phyloP scores from a whole-genome alignment of 495 filamentous ascomycete genomes.

The Podospora australis region DNA sequence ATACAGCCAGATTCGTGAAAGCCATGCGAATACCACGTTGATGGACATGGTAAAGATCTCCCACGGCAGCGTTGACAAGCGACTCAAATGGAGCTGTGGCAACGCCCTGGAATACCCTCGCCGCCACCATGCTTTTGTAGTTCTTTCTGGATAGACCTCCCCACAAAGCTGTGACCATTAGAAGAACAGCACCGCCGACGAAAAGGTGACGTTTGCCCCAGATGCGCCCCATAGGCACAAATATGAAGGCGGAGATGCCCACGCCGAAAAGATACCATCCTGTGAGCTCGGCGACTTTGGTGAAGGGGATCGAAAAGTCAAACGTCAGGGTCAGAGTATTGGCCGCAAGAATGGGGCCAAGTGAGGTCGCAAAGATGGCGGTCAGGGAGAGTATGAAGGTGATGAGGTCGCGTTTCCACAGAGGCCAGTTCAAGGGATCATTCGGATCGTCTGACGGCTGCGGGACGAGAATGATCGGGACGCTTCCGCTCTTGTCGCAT shows the following conservation, averaged over 20 bases:
- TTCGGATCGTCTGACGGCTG: slow-evolving; percentile 78
- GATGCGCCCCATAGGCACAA: slow-evolving; percentile 80
- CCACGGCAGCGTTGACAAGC: slow-evolving; percentile 69
- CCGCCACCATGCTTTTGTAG: slow-evolving; percentile 66
- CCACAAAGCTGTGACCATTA: slow-evolving; percentile 70
- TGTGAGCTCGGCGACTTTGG: slow-evolving; percentile 70
- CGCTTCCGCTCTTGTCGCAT: slow-evolving; percentile 60
- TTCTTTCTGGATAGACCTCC: slow-evolving; percentile 61
- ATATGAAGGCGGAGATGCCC: slow-evolving; percentile 70
- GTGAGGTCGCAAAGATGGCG: slow-evolving; percentile 71
- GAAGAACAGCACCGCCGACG: slow-evolving; percentile 66
- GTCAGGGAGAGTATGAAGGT: slow-evolving; percentile 68
- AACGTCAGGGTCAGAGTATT: slow-evolving; percentile 69
- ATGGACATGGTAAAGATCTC: slow-evolving; percentile 73
- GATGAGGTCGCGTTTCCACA: slow-evolving; percentile 80
- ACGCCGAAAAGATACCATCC: slow-evolving; percentile 84
- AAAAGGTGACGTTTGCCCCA: slow-evolving; percentile 91
- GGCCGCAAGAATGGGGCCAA: slow-evolving; percentile 79
- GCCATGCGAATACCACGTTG: slow-evolving; percentile 87
- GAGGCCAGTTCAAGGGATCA: slow-evolving; percentile 79
- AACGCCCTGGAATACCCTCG: slow-evolving; percentile 69
- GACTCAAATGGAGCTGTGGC: slow-evolving; percentile 72
- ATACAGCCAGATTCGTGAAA: slow-evolving; percentile 78
- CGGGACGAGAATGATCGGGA: slow-evolving; percentile 69
- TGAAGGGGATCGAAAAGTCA: slow-evolving; percentile 53